phyloP scores from a whole-genome alignment of 805 yeast species.

The Zygosaccharomyces gambellarensis region DNA sequence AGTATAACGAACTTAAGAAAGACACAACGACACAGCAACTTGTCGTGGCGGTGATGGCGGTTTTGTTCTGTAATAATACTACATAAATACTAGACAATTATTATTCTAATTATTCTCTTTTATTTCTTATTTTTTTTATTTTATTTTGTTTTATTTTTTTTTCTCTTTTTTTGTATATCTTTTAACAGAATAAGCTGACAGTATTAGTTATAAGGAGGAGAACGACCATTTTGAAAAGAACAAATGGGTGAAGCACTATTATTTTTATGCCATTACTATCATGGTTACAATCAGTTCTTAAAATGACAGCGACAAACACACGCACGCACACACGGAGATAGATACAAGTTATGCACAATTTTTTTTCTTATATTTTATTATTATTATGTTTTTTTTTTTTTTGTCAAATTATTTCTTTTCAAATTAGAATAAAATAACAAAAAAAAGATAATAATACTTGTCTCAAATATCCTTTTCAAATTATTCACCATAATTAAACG shows the following conservation, averaged over 20 bases:
- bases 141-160: neutral
- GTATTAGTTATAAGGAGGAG: neutral
- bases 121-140: neutral
- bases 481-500: constrained; percentile 7
- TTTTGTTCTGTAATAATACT: constrained; percentile 1
- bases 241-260: too few relatives aligned
- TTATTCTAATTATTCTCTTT: neutral
- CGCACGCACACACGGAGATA: neutral
- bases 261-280: too few relatives aligned
- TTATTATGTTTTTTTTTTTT: neutral
- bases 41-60: neutral
- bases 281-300: too few relatives aligned
- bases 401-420: neutral
- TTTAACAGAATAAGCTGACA: neutral
- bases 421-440: neutral
- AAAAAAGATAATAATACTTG: neutral
- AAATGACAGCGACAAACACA: too few relatives aligned
- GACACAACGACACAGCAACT: too few relatives aligned
- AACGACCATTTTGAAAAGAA: neutral
- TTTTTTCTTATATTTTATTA: neutral
- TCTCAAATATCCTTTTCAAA: neutral
- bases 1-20: neutral
- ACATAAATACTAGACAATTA: constrained; percentile 5
- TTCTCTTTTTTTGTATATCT: neutral
- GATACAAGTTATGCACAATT: constrained; percentile 1